phyloP scores from a whole-genome alignment of 345 rosid species.

The Syzygium oleosum region DNA sequence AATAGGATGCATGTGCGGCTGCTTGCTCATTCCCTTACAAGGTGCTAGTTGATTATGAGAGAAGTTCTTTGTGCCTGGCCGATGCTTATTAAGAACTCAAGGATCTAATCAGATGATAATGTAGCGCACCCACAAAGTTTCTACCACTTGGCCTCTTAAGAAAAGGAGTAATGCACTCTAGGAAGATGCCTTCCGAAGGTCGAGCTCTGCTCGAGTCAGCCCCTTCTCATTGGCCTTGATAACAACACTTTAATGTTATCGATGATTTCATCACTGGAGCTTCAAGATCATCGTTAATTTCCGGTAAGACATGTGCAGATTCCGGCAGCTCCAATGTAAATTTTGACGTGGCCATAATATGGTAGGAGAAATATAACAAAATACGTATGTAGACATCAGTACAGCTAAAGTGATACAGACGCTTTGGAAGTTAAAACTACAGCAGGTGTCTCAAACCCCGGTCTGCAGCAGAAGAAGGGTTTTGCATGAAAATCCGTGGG shows the following conservation, averaged over 20 bases:
- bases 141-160: neutral
- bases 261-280: neutral
- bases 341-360: neutral
- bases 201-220: neutral
- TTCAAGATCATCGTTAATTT: neutral
- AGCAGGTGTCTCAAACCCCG: neutral
- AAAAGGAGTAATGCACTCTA: neutral
- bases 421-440: neutral
- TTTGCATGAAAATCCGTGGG: neutral
- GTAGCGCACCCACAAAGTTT: neutral
- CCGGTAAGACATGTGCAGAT: neutral
- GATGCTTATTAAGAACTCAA: neutral
- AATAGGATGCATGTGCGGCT: slow-evolving; percentile 8
- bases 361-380: neutral
- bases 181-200: neutral
- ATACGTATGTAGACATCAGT: neutral
- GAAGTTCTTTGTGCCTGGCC: neutral
- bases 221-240: neutral
- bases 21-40: slow-evolving; percentile 12
- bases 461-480: neutral
- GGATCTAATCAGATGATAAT: neutral
- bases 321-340: neutral
- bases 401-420: neutral
- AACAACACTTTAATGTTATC: neutral
- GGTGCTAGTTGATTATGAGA: neutral